Base-by-base conservation (phyloP, 2,329 filamentous ascomycete species). In the Lachnellula arida region DNA sequence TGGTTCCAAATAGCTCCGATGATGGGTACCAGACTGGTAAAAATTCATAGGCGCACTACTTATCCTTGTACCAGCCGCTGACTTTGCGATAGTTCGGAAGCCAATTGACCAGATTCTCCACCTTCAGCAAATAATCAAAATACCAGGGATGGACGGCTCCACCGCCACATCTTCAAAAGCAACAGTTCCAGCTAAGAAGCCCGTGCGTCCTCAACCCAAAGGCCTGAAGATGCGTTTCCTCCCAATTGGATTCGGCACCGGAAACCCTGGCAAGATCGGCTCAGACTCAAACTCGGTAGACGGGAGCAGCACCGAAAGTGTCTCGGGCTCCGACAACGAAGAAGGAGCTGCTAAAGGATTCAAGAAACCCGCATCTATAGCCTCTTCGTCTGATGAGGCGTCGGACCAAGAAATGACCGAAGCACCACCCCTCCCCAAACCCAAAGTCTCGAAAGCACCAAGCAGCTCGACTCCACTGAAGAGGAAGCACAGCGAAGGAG, bases 221-320 rank as follows among this genome's bases (percentile, higher is more conserved):
- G 86, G 84, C 6, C 73, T 92, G 53, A 83, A 79, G 65, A 80
- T 85, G 71, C 81, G 87, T 35, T 91, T 81, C 70, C 79, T 79
- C 53, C 87, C 88, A 1, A 80, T 87, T 46, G 88, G 88, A 14
- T 78, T 78, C 60, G 76, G 76, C 4, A 56, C 65, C 11, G 76
- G 75, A 25, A 72, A 72, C 32, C 70, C 69, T 32, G 77, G 72
- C 25, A 72, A 56, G 17, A 71, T 76, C 63, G 79, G 65, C 23
- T 60, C 58, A 23, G 54, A 48, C 34, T 55, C 58, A 12, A 49
- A 40, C 4, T 55, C 53, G 14, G 56, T 55, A 46, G 55, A 57
- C 8, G 53, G 51, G 44, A 44, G 39, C 49, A 43, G 28, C 25
- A 25, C 44, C 43, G 55, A 54, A 23, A 62, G 57, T 32, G 56